These are phyloP conservation scores for Plantago coronopus DNA, from an alignment of 305 asterid species.

Conservation along the genomic window DNA sequence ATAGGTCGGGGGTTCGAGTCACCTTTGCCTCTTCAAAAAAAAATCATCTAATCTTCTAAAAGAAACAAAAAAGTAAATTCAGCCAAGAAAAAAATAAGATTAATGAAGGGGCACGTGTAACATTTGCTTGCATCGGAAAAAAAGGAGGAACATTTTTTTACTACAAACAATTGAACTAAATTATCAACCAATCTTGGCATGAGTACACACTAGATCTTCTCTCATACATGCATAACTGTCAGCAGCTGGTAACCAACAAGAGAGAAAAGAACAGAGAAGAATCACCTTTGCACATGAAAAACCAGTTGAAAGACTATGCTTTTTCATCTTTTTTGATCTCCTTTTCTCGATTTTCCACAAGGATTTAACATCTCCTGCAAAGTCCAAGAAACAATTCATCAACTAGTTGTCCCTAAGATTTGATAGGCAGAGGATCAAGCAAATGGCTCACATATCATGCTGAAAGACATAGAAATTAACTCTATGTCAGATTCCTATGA, in stretches of 20 bases:
- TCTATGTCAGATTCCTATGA: conserved; percentile 8
- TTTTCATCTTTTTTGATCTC: conserved; percentile 71
- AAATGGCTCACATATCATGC: conserved; percentile 1
- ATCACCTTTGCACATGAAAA: conserved; percentile 96
- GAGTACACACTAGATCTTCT: not conserved
- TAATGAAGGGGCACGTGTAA: not conserved
- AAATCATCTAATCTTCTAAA: not conserved
- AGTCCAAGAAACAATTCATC: conserved; percentile 11
- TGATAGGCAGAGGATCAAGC: conserved; percentile 9
- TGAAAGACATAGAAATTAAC: not conserved
- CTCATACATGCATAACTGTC: conserved; percentile 1
- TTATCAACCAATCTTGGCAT: not conserved
- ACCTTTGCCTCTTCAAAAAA: too few species aligned
- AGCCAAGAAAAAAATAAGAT: not conserved
- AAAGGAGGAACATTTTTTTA: too few species aligned
- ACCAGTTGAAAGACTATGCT: conserved; percentile 68
- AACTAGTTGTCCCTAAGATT: conserved; percentile 7
- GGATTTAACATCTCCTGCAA: conserved; percentile 68
- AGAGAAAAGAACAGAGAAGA: conserved; percentile 18
- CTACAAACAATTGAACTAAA: not conserved
- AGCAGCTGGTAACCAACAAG: conserved; percentile 14
- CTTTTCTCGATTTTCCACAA: conserved; percentile 79
- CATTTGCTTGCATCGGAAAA: not conserved
- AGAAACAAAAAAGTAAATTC: not conserved
- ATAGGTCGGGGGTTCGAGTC: too few species aligned